Evolutionary conservation across 1,284 basidiomycete genomes (phyloP), one percentile per base, ranked within the genome.

Genomic region (Coniferiporia sulphurascens): DNA sequence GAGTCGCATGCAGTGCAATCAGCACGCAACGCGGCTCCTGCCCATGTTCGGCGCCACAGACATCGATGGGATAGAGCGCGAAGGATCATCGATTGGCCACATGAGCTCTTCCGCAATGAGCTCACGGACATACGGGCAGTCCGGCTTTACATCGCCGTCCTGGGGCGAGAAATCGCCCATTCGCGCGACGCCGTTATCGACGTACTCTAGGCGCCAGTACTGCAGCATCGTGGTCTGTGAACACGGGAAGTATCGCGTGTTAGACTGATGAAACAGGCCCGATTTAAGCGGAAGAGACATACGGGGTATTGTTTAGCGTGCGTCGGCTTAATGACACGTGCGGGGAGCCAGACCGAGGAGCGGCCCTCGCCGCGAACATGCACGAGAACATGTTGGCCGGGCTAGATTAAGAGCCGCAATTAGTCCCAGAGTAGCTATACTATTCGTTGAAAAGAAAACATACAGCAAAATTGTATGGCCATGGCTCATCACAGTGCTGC

Each of bases 51-150:
- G 35, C 15, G 49, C 54, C 2, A 27, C 27, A 38, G 59, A 38
- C 34, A 56, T 51, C 34, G 59, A 52, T 22, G 59, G 59, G 21
- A 62, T 58, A 15, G 60, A 54, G 21, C 61, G 61, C 7, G 59
- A 53, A 12, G 57, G 57, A 35, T 62, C 61, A 34, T 59, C 61
- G 38, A 59, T 59, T 1, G 61, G 61, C 61, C 61, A 62, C 61
- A 62, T 62, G 34, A 62, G 58, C 58, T 62, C 61, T 48, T 62
- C 61, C 15, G 52, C 43, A 43, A 62, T 59, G 45, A 62, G 52
- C 45, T 62, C 61, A 15, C 61, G 61, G 32, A 62, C 58, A 21
- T 62, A 62, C 15, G 57, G 58, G 44, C 61, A 59, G 43, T 62
- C 61, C 22, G 61, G 61, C 48, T 62, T 62, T 12, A 62, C 54